A percentile compares a stretch with the other conserved stretches of the same genome.
Conservation (phyloP, 2,329 filamentous ascomycete genomes). For the Pestalotiopsis sp. region DNA sequence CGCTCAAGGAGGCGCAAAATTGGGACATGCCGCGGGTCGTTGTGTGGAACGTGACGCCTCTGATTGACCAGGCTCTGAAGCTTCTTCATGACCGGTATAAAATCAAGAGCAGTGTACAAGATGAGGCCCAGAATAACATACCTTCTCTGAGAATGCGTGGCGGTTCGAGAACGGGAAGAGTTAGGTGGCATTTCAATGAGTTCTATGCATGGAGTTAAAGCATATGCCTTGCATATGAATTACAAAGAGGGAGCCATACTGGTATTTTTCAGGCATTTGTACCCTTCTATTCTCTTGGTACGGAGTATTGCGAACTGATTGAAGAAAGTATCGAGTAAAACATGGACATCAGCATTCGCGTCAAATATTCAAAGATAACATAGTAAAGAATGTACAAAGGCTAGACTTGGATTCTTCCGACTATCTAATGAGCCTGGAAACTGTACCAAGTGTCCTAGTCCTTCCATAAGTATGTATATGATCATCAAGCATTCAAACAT, state of each 20-base stretch:
- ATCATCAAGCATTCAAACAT: slow-evolving; percentile 10
- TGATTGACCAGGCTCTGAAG: neutral
- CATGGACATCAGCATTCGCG: too few relatives aligned
- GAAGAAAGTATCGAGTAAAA: too few relatives aligned
- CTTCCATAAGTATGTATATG: neutral
- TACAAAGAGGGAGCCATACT: too few relatives aligned
- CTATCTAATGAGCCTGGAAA: neutral
- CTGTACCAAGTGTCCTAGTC: neutral
- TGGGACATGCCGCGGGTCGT: neutral
- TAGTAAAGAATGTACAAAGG: slow-evolving; percentile 4
- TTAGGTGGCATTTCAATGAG: neutral
- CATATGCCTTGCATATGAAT: too few relatives aligned
- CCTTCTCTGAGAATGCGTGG: neutral
- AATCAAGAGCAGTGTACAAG: neutral
- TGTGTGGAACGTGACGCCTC: neutral
- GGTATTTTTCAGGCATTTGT: too few relatives aligned
- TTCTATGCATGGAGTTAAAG: neutral
- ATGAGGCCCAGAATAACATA: neutral
- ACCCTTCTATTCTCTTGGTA: too few relatives aligned
- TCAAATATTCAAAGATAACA: neutral
- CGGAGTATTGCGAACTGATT: too few relatives aligned
- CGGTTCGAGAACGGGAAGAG: neutral
- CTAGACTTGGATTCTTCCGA: neutral
- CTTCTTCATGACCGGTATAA: neutral
- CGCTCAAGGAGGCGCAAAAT: neutral